Conservation (phyloP, 139 green algal genomes). For the Chlorella ohadii region DNA sequence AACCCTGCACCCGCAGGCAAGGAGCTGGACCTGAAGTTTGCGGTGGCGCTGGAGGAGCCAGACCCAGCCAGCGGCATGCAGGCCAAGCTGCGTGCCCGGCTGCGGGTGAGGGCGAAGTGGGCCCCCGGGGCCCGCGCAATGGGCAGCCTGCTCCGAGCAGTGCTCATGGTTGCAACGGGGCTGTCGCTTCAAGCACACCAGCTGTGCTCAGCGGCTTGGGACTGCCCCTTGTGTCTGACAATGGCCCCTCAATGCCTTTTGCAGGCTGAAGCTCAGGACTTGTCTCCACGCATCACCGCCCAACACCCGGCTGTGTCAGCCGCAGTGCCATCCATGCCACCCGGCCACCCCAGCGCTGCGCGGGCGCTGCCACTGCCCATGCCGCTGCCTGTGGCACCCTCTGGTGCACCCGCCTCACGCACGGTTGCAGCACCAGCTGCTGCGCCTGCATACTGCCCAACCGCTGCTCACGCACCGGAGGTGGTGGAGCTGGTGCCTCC, state of each 20-base stretch:
- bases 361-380: neutral
- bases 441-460: neutral
- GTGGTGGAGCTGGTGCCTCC: no score
- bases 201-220: no score
- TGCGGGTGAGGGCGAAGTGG: conserved; percentile 26
- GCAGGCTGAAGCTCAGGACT: neutral
- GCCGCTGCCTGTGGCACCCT: neutral
- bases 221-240: no score
- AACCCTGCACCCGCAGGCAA: neutral
- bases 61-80: neutral
- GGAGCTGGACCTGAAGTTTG: conserved; percentile 16
- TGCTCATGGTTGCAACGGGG: no score
- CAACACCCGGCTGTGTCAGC: neutral
- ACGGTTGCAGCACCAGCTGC: neutral
- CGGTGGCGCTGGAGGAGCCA: conserved; percentile 22
- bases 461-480: neutral
- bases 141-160: no score
- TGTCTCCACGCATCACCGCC: neutral
- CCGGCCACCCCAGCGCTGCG: neutral
- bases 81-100: conserved; percentile 15
- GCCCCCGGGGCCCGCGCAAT: no score
- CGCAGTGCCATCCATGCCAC: neutral
- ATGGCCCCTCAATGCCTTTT: no score
- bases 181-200: no score
- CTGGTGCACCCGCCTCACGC: neutral